phyloP scores from a whole-genome alignment of 768 basidiomycete species.

The Tylopilus subfusipes region DNA sequence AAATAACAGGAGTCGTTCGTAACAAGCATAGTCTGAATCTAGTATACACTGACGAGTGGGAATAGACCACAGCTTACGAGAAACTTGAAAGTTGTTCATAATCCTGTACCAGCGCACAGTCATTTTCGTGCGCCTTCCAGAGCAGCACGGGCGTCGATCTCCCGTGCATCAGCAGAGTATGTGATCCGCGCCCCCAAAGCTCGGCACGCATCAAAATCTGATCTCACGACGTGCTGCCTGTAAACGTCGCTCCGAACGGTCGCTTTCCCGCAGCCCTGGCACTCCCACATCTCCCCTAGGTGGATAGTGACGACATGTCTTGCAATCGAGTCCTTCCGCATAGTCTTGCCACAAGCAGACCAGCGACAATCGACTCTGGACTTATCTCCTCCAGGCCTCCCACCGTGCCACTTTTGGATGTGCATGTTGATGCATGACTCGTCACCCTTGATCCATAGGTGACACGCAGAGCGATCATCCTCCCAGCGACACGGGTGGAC shows the following conservation, averaged over 20 bases:
- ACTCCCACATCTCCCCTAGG: slow-evolving; percentile 4
- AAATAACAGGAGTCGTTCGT: too few species aligned
- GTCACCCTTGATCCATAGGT: slow-evolving; percentile 16
- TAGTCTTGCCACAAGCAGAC: slow-evolving; percentile 12
- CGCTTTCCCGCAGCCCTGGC: slow-evolving; percentile 9
- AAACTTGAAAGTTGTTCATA: too few species aligned
- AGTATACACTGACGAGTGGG: too few species aligned
- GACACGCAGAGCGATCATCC: neutral
- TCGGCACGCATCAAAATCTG: slow-evolving; percentile 1
- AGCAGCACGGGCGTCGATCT: slow-evolving; percentile 5
- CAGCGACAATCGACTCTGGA: slow-evolving; percentile 4
- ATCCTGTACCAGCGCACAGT: neutral
- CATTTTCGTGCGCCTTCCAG: slow-evolving; percentile 1
- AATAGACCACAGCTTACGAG: too few species aligned
- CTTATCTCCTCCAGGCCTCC: slow-evolving; percentile 10
- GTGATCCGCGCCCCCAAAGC: slow-evolving; percentile 5
- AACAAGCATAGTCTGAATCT: too few species aligned
- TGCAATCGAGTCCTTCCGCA: slow-evolving; percentile 24
- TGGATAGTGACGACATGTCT: slow-evolving; percentile 20
- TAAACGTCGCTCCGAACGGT: slow-evolving; percentile 9
- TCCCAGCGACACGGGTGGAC: slow-evolving; percentile 14
- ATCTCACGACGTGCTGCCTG: slow-evolving; percentile 1
- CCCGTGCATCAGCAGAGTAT: slow-evolving; percentile 2
- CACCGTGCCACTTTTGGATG: slow-evolving; percentile 20
- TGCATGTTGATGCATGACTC: slow-evolving; percentile 10